Evolutionary conservation across 495 filamentous ascomycete species (phyloP).

Genomic region (Daldinia decipiens): DNA sequence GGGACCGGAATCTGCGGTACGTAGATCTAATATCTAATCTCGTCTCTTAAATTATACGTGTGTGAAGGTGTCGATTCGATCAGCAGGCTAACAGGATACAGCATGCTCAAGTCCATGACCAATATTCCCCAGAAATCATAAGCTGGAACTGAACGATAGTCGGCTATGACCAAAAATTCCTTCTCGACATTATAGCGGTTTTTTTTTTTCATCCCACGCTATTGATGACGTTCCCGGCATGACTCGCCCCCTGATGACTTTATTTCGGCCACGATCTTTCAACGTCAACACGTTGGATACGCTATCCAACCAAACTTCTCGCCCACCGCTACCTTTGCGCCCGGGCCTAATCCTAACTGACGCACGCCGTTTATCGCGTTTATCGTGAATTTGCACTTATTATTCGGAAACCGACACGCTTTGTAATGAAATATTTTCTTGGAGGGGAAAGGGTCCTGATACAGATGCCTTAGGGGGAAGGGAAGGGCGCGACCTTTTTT

Average conservation of each 20-base stretch:
- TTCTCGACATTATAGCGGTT: constrained; percentile 1
- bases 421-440: constrained; percentile 40
- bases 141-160: constrained; percentile 5
- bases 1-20: constrained; percentile 55
- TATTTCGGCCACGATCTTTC: not conserved
- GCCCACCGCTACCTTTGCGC: not conserved
- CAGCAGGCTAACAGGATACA: constrained; percentile 30
- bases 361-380: constrained; percentile 13
- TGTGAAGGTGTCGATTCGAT: not conserved
- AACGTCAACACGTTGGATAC: constrained; percentile 1
- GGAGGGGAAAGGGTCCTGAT: not conserved
- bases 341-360: not conserved
- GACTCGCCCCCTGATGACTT: constrained; percentile 5
- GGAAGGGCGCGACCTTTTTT: constrained; percentile 8
- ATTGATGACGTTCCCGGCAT: constrained; percentile 12
- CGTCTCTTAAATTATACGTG: not conserved
- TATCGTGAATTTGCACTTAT: constrained; percentile 17
- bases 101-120: constrained; percentile 54
- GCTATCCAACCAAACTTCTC: constrained; percentile 7
- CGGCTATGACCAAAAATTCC: constrained; percentile 14
- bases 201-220: constrained; percentile 1
- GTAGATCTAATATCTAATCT: constrained; percentile 16
- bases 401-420: constrained; percentile 29
- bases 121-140: constrained; percentile 32
- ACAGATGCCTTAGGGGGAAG: constrained; percentile 13